These are phyloP conservation scores for Boletus hoseneyae DNA, from an alignment of 1,284 basidiomycete species.

Conservation along the genomic window DNA sequence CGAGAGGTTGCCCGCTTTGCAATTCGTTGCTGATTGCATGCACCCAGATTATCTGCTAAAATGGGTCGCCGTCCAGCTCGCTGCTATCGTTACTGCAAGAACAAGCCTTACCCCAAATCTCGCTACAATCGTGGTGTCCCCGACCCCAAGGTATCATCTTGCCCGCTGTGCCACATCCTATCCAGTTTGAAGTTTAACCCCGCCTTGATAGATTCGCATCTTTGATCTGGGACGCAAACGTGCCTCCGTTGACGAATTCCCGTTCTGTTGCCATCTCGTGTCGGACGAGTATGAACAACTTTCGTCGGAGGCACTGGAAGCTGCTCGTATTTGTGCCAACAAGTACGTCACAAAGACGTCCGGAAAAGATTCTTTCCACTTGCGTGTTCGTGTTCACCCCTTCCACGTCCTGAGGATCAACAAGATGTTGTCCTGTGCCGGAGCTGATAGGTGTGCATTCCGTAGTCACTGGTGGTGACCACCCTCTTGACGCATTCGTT, in stretches of 20 bases:
- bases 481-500: background rate
- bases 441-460: conserved; percentile 85
- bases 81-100: conserved; percentile 98
- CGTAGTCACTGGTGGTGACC: background rate
- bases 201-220: conserved; percentile 71
- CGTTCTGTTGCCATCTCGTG: conserved; percentile 93
- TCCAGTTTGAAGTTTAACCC: background rate
- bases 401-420: conserved; percentile 99
- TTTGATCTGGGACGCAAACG: conserved; percentile 95
- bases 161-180: background rate
- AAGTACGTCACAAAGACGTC: conserved; percentile 99
- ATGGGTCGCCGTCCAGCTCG: conserved; percentile 97
- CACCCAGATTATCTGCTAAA: conserved; percentile 16
- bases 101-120: conserved; percentile 95
- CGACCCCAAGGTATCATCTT: conserved; percentile 71
- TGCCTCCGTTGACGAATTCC: conserved; percentile 96
- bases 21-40: conserved; percentile 9
- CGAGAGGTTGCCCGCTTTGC: background rate
- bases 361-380: conserved; percentile 98
- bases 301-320: conserved; percentile 95
- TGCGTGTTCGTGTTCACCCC: conserved; percentile 96
- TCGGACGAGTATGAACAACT: conserved; percentile 99
- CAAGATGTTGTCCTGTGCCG: conserved; percentile 99
- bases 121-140: conserved; percentile 99
- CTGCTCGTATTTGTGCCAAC: conserved; percentile 99